Conservation (phyloP, 495 filamentous ascomycete genomes). For the Extremus antarcticus region DNA sequence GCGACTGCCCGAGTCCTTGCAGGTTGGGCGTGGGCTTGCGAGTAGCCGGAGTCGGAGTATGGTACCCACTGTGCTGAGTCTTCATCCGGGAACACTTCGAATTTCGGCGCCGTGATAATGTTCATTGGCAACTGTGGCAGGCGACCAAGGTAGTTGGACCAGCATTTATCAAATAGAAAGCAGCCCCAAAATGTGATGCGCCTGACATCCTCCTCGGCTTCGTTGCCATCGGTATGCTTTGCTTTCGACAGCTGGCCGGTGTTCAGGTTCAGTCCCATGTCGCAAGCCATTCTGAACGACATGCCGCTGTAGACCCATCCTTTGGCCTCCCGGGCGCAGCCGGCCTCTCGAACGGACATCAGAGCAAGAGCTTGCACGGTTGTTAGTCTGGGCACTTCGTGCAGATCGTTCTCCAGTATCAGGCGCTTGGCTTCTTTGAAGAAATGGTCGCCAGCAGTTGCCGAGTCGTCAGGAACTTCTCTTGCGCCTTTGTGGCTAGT, state of each 20-base stretch:
- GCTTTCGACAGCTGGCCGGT: constrained; percentile 45
- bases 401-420: constrained; percentile 83
- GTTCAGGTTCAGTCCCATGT: constrained; percentile 88
- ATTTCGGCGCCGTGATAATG: constrained; percentile 73
- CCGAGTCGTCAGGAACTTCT: constrained; percentile 55
- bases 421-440: constrained; percentile 90
- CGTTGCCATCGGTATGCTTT: constrained; percentile 51
- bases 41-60: constrained; percentile 74
- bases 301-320: constrained; percentile 98
- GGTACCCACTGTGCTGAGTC: constrained; percentile 79
- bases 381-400: constrained; percentile 80
- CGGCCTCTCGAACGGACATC: constrained; percentile 95
- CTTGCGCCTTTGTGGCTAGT: constrained; percentile 64
- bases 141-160: constrained; percentile 95
- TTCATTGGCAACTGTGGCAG: constrained; percentile 73
- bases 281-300: constrained; percentile 97
- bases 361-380: constrained; percentile 89
- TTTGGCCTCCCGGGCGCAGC: constrained; percentile 87
- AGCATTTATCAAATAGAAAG: constrained; percentile 96
- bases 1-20: constrained; percentile 74
- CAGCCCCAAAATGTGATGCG: constrained; percentile 98
- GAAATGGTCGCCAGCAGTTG: constrained; percentile 92
- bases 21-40: constrained; percentile 59
- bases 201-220: constrained; percentile 79
- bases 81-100: constrained; percentile 82